Evolutionary conservation across 495 filamentous ascomycete species (phyloP), one percentile per base, ranked within the genome.

Genomic region (Penicillium robsamsonii): DNA sequence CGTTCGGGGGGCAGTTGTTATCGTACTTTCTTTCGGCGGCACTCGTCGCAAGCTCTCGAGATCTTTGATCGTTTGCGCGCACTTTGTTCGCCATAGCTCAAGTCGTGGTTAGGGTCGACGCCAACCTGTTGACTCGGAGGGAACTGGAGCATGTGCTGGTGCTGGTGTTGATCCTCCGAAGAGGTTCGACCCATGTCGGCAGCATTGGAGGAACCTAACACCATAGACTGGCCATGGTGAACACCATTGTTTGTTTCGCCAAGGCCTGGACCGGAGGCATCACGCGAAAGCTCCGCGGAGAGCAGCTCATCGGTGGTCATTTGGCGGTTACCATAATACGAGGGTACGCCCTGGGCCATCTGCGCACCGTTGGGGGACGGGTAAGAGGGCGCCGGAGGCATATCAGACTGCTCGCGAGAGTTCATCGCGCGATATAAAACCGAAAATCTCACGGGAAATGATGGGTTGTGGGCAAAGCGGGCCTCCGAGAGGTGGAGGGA

Each of bases 41-140:
- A 97, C 65, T 97, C 93, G 71, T 97, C 93, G 60, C 93, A 97
- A 1, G 93, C 93, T 25, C 92, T 80, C 3, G 93, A 96, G 0
- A 96, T 92, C 72, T 97, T 97, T 0, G 89, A 89, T 56, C 92
- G 79, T 68, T 96, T 96, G 53, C 88, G 87, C 10, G 88, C 85
- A 45, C 83, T 89, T 46, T 75, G 76, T 58, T 90, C 87, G 11
- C 79, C 79, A 62, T 79, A 78, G 53, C 72, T 78, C 38, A 75
- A 38, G 45, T 77, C 76, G 46, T 79, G 74, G 51, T 81, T 79
- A 20, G 75, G 77, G 48, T 81, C 79, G 37, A 80, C 75, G 44
- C 77, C 76, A 3, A 77, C 76, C 58, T 81, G 79, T 46, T 77
- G 76, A 56, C 73, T 75, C 5, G 76, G 71, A 13, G 75, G 70